Evolutionary conservation across 371 early-diverging fungal species (phyloP).

Genomic region (Lichtheimia hyalospora): DNA sequence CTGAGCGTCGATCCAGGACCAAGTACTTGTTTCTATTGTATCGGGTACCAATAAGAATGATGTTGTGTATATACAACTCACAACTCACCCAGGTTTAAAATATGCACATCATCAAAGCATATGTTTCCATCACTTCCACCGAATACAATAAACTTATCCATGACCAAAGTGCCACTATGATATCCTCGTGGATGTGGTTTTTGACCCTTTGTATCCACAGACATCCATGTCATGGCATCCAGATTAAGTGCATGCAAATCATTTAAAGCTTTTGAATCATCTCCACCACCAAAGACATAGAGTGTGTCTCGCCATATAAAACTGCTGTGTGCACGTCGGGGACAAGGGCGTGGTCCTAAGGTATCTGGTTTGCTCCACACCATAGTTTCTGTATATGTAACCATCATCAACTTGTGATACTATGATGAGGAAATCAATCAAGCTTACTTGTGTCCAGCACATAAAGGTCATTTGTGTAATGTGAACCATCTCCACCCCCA

Average conservation of each 20-base stretch:
- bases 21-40: slow-evolving; percentile 43
- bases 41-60: slow-evolving; percentile 21
- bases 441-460: slow-evolving; percentile 66
- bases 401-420: neutral
- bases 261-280: slow-evolving; percentile 77
- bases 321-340: slow-evolving; percentile 83
- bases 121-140: slow-evolving; percentile 94
- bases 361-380: slow-evolving; percentile 68
- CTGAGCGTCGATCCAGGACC: slow-evolving; percentile 41
- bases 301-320: slow-evolving; percentile 70
- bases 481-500: slow-evolving; percentile 80
- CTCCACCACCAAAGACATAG: slow-evolving; percentile 85
- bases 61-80: neutral
- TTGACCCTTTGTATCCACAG: slow-evolving; percentile 58
- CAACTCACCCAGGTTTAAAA: slow-evolving; percentile 61
- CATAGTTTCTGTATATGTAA: slow-evolving; percentile 58
- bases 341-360: slow-evolving; percentile 58
- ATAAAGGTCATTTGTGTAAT: slow-evolving; percentile 75
- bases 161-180: slow-evolving; percentile 67
- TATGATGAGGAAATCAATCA: neutral
- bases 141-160: slow-evolving; percentile 71
- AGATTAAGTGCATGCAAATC: slow-evolving; percentile 75
- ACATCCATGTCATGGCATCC: slow-evolving; percentile 52
- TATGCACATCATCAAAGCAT: slow-evolving; percentile 81
- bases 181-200: slow-evolving; percentile 83